Evolutionary conservation across 306 rosid species (phyloP), one percentile per base, ranked within the genome.

Genomic region (Carpinus fangiana): DNA sequence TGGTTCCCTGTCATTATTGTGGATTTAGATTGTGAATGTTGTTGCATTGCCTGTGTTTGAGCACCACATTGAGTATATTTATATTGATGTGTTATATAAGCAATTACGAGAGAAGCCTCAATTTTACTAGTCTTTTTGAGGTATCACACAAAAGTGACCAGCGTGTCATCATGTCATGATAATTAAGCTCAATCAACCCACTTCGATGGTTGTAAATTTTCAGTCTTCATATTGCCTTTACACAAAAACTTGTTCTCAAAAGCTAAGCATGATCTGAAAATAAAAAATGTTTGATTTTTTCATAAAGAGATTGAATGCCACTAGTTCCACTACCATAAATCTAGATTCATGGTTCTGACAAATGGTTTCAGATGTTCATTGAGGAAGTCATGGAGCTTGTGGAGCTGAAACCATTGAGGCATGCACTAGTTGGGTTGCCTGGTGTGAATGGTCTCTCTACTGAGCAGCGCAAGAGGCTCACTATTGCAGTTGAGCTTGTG

Each of bases 301-400:
- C 14, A 41, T 61, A 61, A 34, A 21, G 9, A 70, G 54, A 9
- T 47, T 70, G n/a, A 64, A 3, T 61, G 18, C 28, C 64, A n/a
- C 26, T 65, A 34, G 18, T 8, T 6, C 47, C 47, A 23, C 41
- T 46, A 20, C 5, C 20, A 13, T 3, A 46, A 21, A 12, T 45
- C 59, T 10, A 2, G 45, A 13, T 23, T 70, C 38, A 48, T 26
- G 45, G 52, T 50, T 71, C 12, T 57, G 55, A 71, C n/a, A 48
- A 26, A 71, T 1, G 45, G 17, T 75, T 55, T 54, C 73, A 84
- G 91, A 68, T 80, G 84, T 88, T 85, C 83, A 77, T 85, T 26
- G 88, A 88, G 80, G 89, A 83, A 79, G 91, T 88, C 74, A 88
- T 88, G 89, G 83, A 81, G 50, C 87, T 88, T 62, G 87, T 85